These are phyloP conservation scores for Cladosporium oxysporum DNA, from an alignment of 2,329 filamentous ascomycete species.

Conservation along the genomic window DNA sequence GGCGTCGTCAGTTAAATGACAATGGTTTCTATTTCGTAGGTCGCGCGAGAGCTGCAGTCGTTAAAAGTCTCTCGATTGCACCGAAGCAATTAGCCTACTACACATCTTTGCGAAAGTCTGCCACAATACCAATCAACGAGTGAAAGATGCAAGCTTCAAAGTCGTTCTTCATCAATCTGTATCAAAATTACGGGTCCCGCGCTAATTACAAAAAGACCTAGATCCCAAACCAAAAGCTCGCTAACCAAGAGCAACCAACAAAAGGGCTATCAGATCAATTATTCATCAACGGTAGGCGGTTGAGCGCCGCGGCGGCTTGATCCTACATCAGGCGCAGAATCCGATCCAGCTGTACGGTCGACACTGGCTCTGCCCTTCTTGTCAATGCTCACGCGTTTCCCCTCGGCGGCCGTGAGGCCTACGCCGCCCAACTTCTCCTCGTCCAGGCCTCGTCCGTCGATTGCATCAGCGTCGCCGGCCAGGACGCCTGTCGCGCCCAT, in stretches of 20 bases:
- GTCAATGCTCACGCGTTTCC: conserved; percentile 12
- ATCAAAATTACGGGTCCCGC: not conserved
- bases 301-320: not conserved
- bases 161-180: not conserved
- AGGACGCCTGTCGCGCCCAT: conserved; percentile 6
- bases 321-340: not conserved
- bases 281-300: not conserved
- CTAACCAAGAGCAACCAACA: not conserved
- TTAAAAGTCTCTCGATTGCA: too few species aligned
- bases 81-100: too few species aligned
- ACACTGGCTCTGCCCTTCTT: conserved; percentile 14
- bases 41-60: too few species aligned
- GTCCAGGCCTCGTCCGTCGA: not conserved
- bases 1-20: too few species aligned
- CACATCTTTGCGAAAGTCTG: too few species aligned
- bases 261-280: not conserved
- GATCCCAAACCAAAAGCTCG: not conserved
- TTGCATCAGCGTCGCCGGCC: not conserved
- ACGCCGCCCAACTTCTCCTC: conserved; percentile 16
- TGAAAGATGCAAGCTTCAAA: not conserved
- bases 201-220: not conserved
- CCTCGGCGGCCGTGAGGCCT: not conserved
- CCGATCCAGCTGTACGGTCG: conserved; percentile 1
- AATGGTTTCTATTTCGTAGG: too few species aligned
- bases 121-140: too few species aligned